Evolutionary conservation across 2,329 filamentous ascomycete species (phyloP).

Genomic region (Xylariales sp.): DNA sequence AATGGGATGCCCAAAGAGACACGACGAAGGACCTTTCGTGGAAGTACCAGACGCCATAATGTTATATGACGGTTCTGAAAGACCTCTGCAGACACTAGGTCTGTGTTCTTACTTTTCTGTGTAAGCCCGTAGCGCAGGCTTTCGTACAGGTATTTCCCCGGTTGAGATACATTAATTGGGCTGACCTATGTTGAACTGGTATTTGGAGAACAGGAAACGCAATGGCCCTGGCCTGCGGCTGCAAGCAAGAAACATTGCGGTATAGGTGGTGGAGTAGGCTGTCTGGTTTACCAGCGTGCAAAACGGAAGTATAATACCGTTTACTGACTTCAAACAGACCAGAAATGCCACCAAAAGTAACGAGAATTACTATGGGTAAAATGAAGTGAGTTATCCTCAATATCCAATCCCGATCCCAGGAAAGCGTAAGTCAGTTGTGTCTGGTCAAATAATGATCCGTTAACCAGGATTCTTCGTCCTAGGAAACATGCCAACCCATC

Average conservation of each 20-base stretch:
- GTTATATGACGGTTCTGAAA: conserved; percentile 21
- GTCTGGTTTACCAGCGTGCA: conserved; percentile 17
- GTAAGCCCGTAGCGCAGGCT: conserved; percentile 24
- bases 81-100: conserved; percentile 13
- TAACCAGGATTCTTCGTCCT: neutral
- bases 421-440: neutral
- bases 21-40: conserved; percentile 20
- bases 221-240: conserved; percentile 19
- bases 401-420: neutral
- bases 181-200: conserved; percentile 24
- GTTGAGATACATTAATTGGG: conserved; percentile 24
- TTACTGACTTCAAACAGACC: neutral
- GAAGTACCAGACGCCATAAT: conserved; percentile 25
- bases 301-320: conserved; percentile 13
- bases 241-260: conserved; percentile 9
- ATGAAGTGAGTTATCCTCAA: too few species aligned
- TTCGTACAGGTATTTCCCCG: conserved; percentile 23
- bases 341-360: too few species aligned
- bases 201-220: conserved; percentile 21
- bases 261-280: conserved; percentile 17
- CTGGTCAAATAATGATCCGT: too few species aligned
- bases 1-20: neutral
- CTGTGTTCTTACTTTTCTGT: conserved; percentile 19
- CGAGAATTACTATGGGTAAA: too few species aligned
- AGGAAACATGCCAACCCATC: neutral